These are phyloP conservation scores for Coniochaeta sp. DNA, from an alignment of 2,329 filamentous ascomycete species.

Conservation along the genomic window DNA sequence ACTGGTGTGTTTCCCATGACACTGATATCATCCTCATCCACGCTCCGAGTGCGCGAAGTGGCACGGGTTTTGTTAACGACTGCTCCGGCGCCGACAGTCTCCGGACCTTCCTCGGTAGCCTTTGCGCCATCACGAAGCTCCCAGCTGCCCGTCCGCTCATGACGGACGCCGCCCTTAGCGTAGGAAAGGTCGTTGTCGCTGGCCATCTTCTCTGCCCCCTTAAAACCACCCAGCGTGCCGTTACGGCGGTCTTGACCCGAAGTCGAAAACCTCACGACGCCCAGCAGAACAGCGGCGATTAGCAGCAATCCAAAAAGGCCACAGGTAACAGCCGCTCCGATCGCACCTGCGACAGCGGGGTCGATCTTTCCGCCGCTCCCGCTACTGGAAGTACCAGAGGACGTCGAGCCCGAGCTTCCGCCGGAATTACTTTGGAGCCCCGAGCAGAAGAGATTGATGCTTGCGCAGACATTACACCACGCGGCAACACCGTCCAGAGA, in stretches of 20 bases:
- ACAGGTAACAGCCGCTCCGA: slow-evolving; percentile 35
- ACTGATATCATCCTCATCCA: slow-evolving; percentile 27
- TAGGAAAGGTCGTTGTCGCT: slow-evolving; percentile 35
- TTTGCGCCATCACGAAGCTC: slow-evolving; percentile 27
- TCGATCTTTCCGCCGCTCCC: slow-evolving; percentile 12
- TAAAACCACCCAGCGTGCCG: slow-evolving; percentile 29
- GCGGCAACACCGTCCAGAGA: slow-evolving; percentile 21
- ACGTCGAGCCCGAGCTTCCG: not conserved
- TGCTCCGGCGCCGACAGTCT: slow-evolving; percentile 8
- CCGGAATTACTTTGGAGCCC: slow-evolving; percentile 6
- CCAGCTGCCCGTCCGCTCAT: slow-evolving; percentile 43
- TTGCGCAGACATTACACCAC: slow-evolving; percentile 39
- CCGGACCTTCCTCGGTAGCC: not conserved
- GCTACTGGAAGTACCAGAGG: not conserved
- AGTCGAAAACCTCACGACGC: slow-evolving; percentile 20
- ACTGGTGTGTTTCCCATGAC: slow-evolving; percentile 27
- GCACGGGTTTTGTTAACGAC: slow-evolving; percentile 10
- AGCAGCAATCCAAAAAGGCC: slow-evolving; percentile 20
- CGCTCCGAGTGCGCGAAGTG: slow-evolving; percentile 9
- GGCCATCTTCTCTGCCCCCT: slow-evolving; percentile 34
- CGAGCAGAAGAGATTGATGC: slow-evolving; percentile 29
- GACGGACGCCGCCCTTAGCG: slow-evolving; percentile 27
- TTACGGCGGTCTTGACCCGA: slow-evolving; percentile 3
- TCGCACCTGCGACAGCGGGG: slow-evolving; percentile 34
- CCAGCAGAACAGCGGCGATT: slow-evolving; percentile 8